Evolutionary conservation across 805 yeast species (phyloP).

Genomic region (Starmerella riodocensis): DNA sequence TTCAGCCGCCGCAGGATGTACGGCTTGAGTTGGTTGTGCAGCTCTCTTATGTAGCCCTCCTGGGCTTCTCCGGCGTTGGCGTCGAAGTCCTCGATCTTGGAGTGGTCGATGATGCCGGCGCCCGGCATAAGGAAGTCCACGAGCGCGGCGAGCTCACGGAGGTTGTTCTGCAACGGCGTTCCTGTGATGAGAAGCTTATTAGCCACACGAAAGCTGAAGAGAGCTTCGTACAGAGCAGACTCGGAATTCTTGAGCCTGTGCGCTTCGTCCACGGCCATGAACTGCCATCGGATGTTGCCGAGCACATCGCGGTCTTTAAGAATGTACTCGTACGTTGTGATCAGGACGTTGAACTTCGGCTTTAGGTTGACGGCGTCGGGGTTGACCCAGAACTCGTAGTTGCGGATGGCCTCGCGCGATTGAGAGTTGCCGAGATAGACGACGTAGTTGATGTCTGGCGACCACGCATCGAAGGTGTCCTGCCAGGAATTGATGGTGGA

Average conservation of each 20-base stretch:
- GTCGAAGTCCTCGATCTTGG: slow-evolving; percentile 70
- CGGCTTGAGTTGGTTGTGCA: slow-evolving; percentile 78
- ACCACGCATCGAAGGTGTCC: slow-evolving; percentile 94
- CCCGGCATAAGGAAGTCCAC: slow-evolving; percentile 96
- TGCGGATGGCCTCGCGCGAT: slow-evolving; percentile 69
- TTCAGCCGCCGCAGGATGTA: slow-evolving; percentile 85
- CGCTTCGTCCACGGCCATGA: slow-evolving; percentile 95
- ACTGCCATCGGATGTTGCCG: slow-evolving; percentile 85
- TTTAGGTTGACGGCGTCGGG: slow-evolving; percentile 44
- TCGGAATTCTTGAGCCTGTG: slow-evolving; percentile 92
- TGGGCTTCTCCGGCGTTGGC: slow-evolving; percentile 42
- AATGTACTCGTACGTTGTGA: slow-evolving; percentile 94
- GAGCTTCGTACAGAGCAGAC: slow-evolving; percentile 79
- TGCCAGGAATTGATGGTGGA: slow-evolving; percentile 99
- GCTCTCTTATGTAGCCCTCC: slow-evolving; percentile 72
- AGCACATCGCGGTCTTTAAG: slow-evolving; percentile 74
- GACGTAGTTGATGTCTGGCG: slow-evolving; percentile 88
- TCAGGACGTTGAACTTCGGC: slow-evolving; percentile 77
- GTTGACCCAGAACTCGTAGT: slow-evolving; percentile 62
- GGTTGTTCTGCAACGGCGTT: slow-evolving; percentile 92
- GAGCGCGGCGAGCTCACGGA: slow-evolving; percentile 87
- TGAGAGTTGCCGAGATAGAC: slow-evolving; percentile 86
- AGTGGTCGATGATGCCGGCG: slow-evolving; percentile 74
- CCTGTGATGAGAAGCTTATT: slow-evolving; percentile 90
- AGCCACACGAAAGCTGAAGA: slow-evolving; percentile 65